A percentile compares a stretch with the other conserved stretches of the same genome.
phyloP scores from a whole-genome alignment of 2,329 filamentous ascomycete genomes.

The Lecanicillium sp. region DNA sequence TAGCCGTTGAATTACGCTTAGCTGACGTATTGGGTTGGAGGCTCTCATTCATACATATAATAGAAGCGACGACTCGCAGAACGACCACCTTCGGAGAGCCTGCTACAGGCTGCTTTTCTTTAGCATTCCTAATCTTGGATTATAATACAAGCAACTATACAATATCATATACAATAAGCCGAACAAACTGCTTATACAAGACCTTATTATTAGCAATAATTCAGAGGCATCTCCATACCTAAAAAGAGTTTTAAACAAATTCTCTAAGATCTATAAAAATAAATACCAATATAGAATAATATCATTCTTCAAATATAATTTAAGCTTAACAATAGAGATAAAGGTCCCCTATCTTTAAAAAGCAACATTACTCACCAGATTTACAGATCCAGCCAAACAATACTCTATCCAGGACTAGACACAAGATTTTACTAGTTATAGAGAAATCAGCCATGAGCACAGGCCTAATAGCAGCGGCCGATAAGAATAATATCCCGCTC shows the following conservation, averaged over 20 bases:
- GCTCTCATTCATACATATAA: slow-evolving; percentile 11
- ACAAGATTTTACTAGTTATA: slow-evolving; percentile 14
- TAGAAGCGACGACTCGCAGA: slow-evolving; percentile 2
- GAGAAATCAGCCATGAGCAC: slow-evolving; percentile 16
- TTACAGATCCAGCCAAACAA: no score
- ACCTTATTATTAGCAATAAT: slow-evolving; percentile 13
- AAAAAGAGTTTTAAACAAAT: not conserved
- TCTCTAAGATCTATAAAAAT: no score
- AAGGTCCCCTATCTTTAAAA: no score
- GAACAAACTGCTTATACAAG: slow-evolving; percentile 8
- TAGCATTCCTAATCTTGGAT: slow-evolving; percentile 19
- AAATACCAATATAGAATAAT: no score
- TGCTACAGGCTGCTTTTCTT: slow-evolving; percentile 18
- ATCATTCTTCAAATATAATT: no score
- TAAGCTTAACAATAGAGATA: no score
- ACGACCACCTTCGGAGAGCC: slow-evolving; percentile 9
- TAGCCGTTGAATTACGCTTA: not conserved
- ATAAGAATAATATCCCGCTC: slow-evolving; percentile 13
- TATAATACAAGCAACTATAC: slow-evolving; percentile 13
- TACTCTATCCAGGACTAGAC: slow-evolving; percentile 10
- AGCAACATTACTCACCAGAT: no score
- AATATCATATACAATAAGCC: slow-evolving; percentile 15
- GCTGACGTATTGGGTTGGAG: slow-evolving; percentile 6
- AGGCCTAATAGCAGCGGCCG: slow-evolving; percentile 10
- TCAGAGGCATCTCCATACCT: slow-evolving; percentile 14